Percentiles rank a stretch among this genome's conserved stretches.
Evolutionary conservation across 176 grass and related monocot species (phyloP).

Genomic region (Aechmea fasciata): DNA sequence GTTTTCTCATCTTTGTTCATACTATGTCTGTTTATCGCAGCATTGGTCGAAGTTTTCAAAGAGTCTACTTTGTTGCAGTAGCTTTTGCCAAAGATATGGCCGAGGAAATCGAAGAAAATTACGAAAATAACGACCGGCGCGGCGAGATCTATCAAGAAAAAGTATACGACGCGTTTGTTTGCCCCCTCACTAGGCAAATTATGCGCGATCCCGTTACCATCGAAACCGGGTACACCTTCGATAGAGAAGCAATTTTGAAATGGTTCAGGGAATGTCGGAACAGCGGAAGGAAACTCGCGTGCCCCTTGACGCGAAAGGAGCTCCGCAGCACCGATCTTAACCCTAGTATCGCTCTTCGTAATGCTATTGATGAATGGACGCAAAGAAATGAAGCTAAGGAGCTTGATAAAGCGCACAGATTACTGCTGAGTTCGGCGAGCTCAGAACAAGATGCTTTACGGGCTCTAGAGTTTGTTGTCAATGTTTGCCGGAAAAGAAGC

Average conservation of each 20-base stretch:
- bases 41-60: background rate
- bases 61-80: background rate
- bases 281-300: conserved; percentile 45
- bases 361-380: conserved; percentile 76
- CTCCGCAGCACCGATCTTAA: conserved; percentile 43
- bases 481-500: conserved; percentile 33
- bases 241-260: conserved; percentile 75
- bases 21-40: too few relatives aligned
- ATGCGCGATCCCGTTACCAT: conserved; percentile 72
- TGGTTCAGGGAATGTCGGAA: conserved; percentile 85
- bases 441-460: conserved; percentile 30
- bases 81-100: conserved; percentile 11
- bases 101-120: background rate
- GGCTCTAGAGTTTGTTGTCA: conserved; percentile 24
- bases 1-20: too few relatives aligned
- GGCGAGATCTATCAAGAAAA: conserved; percentile 36
- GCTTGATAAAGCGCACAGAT: conserved; percentile 40
- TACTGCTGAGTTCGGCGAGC: conserved; percentile 4
- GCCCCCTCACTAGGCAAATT: conserved; percentile 65
- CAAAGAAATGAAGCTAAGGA: conserved; percentile 53
- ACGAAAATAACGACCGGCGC: conserved; percentile 32
- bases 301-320: conserved; percentile 59
- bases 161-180: conserved; percentile 74
- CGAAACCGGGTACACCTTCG: conserved; percentile 82
- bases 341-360: conserved; percentile 58